phyloP scores from a whole-genome alignment of 2,329 filamentous ascomycete genomes.

The Fusarium torreyae region DNA sequence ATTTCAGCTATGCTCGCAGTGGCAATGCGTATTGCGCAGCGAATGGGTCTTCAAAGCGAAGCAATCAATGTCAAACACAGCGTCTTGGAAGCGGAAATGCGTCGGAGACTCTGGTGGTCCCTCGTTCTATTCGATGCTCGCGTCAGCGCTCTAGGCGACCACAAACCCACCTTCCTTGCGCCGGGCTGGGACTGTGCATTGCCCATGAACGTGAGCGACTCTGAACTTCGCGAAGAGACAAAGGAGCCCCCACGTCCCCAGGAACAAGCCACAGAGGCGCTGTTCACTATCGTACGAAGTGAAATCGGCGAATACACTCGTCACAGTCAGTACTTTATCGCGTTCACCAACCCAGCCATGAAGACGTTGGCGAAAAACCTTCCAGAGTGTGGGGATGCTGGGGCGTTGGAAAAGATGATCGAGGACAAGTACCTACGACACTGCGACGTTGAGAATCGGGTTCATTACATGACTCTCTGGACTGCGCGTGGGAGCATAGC shows the following conservation, averaged over 20 bases:
- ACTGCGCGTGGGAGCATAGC: slow-evolving; percentile 60
- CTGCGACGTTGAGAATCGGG: slow-evolving; percentile 57
- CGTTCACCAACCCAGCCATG: slow-evolving; percentile 54
- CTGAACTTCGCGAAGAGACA: slow-evolving; percentile 60
- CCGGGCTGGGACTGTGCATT: slow-evolving; percentile 61
- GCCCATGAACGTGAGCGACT: slow-evolving; percentile 63
- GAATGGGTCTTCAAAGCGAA: slow-evolving; percentile 70
- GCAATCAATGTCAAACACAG: slow-evolving; percentile 44
- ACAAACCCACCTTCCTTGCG: slow-evolving; percentile 48
- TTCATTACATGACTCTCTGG: slow-evolving; percentile 61
- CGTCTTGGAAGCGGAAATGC: slow-evolving; percentile 70
- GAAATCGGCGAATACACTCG: slow-evolving; percentile 59
- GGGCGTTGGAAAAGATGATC: slow-evolving; percentile 57
- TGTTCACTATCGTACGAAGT: slow-evolving; percentile 59
- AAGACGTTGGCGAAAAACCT: slow-evolving; percentile 47
- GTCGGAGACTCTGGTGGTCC: slow-evolving; percentile 74
- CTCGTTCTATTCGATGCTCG: slow-evolving; percentile 71
- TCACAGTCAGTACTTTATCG: slow-evolving; percentile 53
- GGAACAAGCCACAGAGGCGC: slow-evolving; percentile 57
- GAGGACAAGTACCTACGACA: slow-evolving; percentile 63
- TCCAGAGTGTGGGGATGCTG: slow-evolving; percentile 42
- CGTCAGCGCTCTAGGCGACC: slow-evolving; percentile 66
- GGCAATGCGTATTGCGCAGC: slow-evolving; percentile 70
- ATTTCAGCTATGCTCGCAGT: slow-evolving; percentile 67
- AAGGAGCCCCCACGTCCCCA: slow-evolving; percentile 52